Percentiles rank a stretch among this genome's conserved stretches.
phyloP scores from a whole-genome alignment of 495 filamentous ascomycete genomes.

The Bacidia gigantensis region DNA sequence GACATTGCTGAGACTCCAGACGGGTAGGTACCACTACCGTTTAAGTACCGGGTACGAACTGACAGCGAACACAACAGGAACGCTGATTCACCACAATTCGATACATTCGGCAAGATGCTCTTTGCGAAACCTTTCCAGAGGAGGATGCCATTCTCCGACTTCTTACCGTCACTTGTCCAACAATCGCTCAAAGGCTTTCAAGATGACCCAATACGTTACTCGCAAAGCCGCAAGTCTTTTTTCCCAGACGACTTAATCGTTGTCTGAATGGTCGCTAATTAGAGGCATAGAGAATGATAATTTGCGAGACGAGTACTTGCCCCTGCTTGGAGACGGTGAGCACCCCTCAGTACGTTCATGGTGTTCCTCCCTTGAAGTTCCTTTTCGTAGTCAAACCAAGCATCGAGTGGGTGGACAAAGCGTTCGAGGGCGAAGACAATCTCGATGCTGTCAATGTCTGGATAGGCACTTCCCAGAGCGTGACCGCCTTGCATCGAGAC shows the following conservation, averaged over 20 bases:
- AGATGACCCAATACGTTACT: conserved; percentile 26
- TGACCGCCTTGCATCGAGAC: conserved; percentile 60
- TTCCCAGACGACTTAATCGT: not conserved
- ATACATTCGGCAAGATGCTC: not conserved
- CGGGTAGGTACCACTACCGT: conserved; percentile 46
- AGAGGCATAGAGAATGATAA: conserved; percentile 60
- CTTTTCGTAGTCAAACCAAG: conserved; percentile 36
- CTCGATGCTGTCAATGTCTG: conserved; percentile 63
- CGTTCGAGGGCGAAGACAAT: conserved; percentile 29
- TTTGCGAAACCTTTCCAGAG: conserved; percentile 32
- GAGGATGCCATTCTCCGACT: conserved; percentile 23
- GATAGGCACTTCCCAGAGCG: conserved; percentile 53
- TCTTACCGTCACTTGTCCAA: conserved; percentile 13
- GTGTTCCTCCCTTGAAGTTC: too few species aligned
- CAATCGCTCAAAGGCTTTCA: not conserved
- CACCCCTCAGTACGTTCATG: too few species aligned
- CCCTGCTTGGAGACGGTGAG: conserved; percentile 41
- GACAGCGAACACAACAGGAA: conserved; percentile 20
- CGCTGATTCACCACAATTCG: conserved; percentile 22
- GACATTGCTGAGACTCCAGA: conserved; percentile 58
- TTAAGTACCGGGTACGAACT: too few species aligned
- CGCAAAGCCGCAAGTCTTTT: conserved; percentile 30
- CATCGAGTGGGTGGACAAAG: conserved; percentile 54
- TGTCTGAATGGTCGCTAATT: too few species aligned
- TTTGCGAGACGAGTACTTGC: conserved; percentile 49